Conservation (phyloP, 352 stramenopile species). For the Phytophthora ramorum region DNA sequence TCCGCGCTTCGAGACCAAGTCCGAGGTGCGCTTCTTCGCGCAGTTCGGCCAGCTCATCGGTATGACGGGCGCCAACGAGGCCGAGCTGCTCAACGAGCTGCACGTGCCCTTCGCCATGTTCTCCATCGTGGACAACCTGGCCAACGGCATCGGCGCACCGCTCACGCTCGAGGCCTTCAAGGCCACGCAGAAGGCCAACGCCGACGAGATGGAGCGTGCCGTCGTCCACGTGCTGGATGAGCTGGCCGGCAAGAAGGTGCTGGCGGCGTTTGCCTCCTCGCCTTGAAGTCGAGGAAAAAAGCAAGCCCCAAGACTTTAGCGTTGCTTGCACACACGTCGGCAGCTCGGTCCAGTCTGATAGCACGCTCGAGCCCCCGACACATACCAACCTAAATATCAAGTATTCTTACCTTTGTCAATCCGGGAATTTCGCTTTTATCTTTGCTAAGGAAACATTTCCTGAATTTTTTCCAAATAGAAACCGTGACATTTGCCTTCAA, state of each 20-base stretch:
- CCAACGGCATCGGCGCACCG: conserved; percentile 82
- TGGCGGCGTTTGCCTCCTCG: conserved; percentile 34
- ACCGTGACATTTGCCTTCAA: conserved; percentile 13
- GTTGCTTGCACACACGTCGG: conserved; percentile 3
- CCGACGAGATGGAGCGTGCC: conserved; percentile 68
- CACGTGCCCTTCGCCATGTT: conserved; percentile 88
- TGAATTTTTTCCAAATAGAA: too few species aligned
- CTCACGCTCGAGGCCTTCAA: conserved; percentile 88
- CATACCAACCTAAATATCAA: conserved; percentile 20
- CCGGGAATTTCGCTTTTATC: background rate
- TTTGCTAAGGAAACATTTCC: background rate
- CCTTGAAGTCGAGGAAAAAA: background rate
- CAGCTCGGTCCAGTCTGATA: conserved; percentile 7
- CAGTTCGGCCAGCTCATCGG: conserved; percentile 89
- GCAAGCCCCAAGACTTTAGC: background rate
- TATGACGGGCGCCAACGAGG: conserved; percentile 91
- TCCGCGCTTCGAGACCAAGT: conserved; percentile 91
- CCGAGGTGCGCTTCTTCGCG: conserved; percentile 90
- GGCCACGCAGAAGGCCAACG: conserved; percentile 77
- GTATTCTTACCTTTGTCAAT: too few species aligned
- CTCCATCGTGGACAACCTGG: conserved; percentile 90
- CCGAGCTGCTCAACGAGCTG: conserved; percentile 86
- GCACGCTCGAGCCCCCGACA: conserved; percentile 2
- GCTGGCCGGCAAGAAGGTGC: conserved; percentile 40
- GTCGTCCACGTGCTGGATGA: conserved; percentile 67